Evolutionary conservation across 2,329 filamentous ascomycete species (phyloP), one percentile per base, ranked within the genome.

Genomic region (Beauveria bassiana): DNA sequence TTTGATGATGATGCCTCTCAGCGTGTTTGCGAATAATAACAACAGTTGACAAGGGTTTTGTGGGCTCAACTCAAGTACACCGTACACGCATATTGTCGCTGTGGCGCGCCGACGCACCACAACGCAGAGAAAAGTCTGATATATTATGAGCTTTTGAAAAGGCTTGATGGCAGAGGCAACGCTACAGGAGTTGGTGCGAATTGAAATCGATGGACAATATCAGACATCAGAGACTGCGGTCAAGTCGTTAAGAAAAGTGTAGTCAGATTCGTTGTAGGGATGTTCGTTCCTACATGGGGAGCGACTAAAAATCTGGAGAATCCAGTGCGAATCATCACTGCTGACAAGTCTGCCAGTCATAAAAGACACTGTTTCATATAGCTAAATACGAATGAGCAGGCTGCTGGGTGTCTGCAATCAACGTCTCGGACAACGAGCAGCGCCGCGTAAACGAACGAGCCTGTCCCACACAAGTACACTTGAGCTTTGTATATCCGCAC

Each of bases 1-100:
- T 22, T 22, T 22, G 20, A 22, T 22, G 20, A n/a, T 20, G 18
- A 42, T 14, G 3, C 7, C 22, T 14, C 22, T 42, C 22, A 26
- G 8, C 16, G 8, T 34, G 12, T 28, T 38, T 34, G 42, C 22
- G 54, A 34, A 45, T 31, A 34, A 45, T 31, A 18, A 47, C 42
- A 22, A 28, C 26, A 12, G 22, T n/a, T 34, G 10, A 18, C 26
- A 3, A 10, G 6, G 26, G 18, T 24, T 47, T 56, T 47, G 54
- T 56, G 54, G 54, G 54, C n/a, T 47, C 54, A 34, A 58, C 45
- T 18, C 52, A 24, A 58, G 34, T 42, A 56, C 53, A 34, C 42
- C 50, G 34, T 42, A 56, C 53, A 34, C 42, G 34, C 14, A 42
- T 20, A 20, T 24, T 9, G 28, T 52, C 31, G 51, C 9, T 40